Evolutionary conservation across 2,329 filamentous ascomycete species (phyloP), one percentile per base, ranked within the genome.

Genomic region (Sordariomycetes sp.): DNA sequence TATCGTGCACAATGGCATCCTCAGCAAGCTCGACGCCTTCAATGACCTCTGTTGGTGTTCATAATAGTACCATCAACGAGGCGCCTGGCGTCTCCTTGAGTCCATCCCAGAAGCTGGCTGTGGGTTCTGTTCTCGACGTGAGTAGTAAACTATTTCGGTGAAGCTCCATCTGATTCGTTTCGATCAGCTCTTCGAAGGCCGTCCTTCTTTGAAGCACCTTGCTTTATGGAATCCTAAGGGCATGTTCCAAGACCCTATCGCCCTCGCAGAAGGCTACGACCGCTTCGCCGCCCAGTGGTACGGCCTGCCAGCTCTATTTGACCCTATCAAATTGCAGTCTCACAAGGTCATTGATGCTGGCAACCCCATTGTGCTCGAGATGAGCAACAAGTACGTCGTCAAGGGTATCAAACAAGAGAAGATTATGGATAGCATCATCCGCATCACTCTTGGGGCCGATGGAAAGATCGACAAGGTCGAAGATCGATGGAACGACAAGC

Each of bases 201-300:
- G 67, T 14, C 72, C 75, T 0, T 72, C 71, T 3, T 61, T 77
- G 3, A 63, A 64, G 26, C 77, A 79, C 48, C 63, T 80, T 30
- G 55, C 61, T 11, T 61, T 81, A 17, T 81, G 75, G 76, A 60
- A 59, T 32, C 70, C 71, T 38, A 62, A 71, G 24, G 75, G 64
- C 7, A 64, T 60, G 1, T 80, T 81, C 50, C 51, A 63, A 20
- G 75, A 80, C 46, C 72, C 70, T 5, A 66, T 72, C 3, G 80
- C 31, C 9, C 31, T 33, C 6, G n/a, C 11, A 6, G 20, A 10
- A 11, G 31, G 9, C n/a, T 7, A 25, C 16, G 21, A 33, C 25
- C 33, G 29, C 4, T 29, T 27, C 17, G 16, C 17, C 7, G 16
- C 17, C 8, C 33, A 35, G 21, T 30, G 25, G 25, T 18, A 21